Base-by-base conservation (phyloP, 805 yeast species). In the Suhomyces xylopsoci region DNA sequence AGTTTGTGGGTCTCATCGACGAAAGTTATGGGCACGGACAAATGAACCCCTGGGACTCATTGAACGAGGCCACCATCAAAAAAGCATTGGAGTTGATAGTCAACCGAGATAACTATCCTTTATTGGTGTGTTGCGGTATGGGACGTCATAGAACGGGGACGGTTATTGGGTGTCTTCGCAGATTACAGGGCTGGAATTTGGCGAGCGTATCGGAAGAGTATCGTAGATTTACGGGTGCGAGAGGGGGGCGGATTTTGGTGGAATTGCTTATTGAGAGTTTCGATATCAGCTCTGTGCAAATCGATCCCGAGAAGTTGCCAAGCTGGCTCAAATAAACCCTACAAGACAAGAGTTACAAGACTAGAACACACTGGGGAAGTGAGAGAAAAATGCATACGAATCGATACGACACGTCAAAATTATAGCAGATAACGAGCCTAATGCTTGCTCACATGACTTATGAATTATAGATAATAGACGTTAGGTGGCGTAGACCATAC, bases 61-160 rank as follows among this genome's bases (percentile, higher is more conserved):
- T 93, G 34, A 88, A 91, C 17, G 97, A 91, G 63, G 78, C 82
- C 42, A 83, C 96, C 20, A 90, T 93, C 50, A 81, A 82, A 25
- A 84, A 83, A 55, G 96, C 97, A 0, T 71, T 93, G 55, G 87
- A 85, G 55, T 78, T 90, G 32, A 87, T 93, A 17, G 81, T 85
- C 44, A 81, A 89, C 60, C 80, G 79, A 56, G 78, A 81, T n/a
- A 83, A 84, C 65, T 89, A 90, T 62, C 98, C 99, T 0, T 62
- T 94, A 55, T 73, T 94, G 48, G 92, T 92, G 4, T 94, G 98
- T 68, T 94, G 98, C 62, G 97, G 97, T 12, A 94, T 94, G 99
- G 99, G 99, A 0, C 77, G 99, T 59, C 99, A 93, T 68, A 78
- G 99, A 58, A 92, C 98, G 0, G 99, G 99, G 1, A 92, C 98